These are phyloP conservation scores for Bisporella sp. DNA, from an alignment of 2,329 filamentous ascomycete species.

Conservation along the genomic window DNA sequence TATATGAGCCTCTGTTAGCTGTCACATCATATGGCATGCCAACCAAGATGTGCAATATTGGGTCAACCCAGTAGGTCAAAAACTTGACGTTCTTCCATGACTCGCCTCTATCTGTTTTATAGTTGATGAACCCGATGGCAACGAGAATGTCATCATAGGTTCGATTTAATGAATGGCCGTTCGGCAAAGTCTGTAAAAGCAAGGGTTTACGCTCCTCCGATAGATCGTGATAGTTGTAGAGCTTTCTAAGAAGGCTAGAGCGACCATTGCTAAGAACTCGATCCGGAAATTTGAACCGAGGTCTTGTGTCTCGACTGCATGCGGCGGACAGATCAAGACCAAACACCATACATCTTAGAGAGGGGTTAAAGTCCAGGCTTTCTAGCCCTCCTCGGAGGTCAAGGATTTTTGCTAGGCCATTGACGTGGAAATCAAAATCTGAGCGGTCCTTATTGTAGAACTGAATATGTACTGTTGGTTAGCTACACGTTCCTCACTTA, in stretches of 20 bases:
- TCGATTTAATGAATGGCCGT: too few relatives aligned
- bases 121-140: not conserved
- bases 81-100: not conserved
- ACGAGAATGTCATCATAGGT: not conserved
- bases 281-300: slow-evolving; percentile 1
- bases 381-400: not conserved
- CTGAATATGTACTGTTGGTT: not conserved
- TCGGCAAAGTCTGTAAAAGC: too few relatives aligned
- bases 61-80: not conserved
- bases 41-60: not conserved
- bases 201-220: too few relatives aligned
- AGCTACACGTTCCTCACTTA: too few relatives aligned
- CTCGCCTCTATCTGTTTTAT: not conserved
- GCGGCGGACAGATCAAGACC: slow-evolving; percentile 3
- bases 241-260: not conserved
- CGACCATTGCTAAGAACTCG: not conserved
- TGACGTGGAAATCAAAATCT: not conserved
- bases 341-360: not conserved
- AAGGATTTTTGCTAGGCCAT: not conserved
- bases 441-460: not conserved
- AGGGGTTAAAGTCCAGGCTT: not conserved
- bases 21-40: not conserved
- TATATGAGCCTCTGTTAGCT: not conserved
- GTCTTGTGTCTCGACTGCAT: slow-evolving; percentile 1
- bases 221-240: too few relatives aligned